These are phyloP conservation scores for Trichoderma koningii DNA, from an alignment of 2,329 filamentous ascomycete species.

Conservation along the genomic window DNA sequence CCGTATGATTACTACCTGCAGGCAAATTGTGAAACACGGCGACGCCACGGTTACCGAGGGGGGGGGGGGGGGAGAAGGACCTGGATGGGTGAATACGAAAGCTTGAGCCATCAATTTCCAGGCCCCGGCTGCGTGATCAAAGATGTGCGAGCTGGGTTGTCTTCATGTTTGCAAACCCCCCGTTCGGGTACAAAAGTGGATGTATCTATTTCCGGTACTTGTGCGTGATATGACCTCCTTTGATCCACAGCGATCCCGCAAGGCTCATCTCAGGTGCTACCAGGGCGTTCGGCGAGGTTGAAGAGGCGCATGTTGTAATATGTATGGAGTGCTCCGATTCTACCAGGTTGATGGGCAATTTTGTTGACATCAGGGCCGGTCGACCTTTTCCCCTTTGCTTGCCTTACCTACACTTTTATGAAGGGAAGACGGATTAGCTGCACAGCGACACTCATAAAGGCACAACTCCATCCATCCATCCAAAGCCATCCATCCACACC, in stretches of 20 bases:
- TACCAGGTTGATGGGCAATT: conserved; percentile 4
- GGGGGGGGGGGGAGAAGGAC: not conserved
- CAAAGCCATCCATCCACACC: not conserved
- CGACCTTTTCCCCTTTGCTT: not conserved
- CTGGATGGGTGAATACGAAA: conserved; percentile 15
- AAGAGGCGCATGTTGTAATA: too few relatives aligned
- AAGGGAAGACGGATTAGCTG: not conserved
- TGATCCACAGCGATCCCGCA: conserved; percentile 17
- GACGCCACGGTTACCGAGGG: conserved; percentile 19
- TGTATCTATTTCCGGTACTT: not conserved
- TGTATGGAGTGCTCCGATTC: not conserved
- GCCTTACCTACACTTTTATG: conserved; percentile 1
- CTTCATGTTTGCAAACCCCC: conserved; percentile 5
- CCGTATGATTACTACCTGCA: conserved; percentile 12
- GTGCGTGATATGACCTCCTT: not conserved
- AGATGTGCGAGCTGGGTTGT: conserved; percentile 18
- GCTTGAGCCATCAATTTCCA: conserved; percentile 25
- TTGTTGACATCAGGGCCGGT: conserved; percentile 8
- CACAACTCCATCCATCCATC: not conserved
- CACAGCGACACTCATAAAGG: not conserved
- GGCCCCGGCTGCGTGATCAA: conserved; percentile 19
- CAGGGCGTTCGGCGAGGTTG: too few relatives aligned
- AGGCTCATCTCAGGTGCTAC: not conserved
- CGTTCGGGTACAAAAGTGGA: not conserved
- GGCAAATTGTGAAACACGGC: conserved; percentile 18